Percentiles rank a stretch among this genome's conserved stretches.
Evolutionary conservation across 2,329 filamentous ascomycete species (phyloP).

Genomic region (Apiospora hydei): DNA sequence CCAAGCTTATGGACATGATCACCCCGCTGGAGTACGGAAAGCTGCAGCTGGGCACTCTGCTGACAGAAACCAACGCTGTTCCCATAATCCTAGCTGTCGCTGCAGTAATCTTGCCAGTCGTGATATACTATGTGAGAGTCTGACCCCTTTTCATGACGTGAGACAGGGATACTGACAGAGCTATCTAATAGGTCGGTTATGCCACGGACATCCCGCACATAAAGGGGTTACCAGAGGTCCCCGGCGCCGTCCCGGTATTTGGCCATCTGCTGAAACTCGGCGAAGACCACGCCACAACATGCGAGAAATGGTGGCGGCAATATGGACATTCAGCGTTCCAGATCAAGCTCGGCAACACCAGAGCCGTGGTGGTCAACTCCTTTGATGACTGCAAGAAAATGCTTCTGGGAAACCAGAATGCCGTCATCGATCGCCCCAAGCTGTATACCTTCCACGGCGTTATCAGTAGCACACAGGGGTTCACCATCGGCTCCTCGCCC

Average conservation of each 20-base stretch:
- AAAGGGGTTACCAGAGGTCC: constrained; percentile 56
- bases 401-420: constrained; percentile 56
- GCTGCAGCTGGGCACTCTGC: background rate
- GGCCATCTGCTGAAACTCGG: constrained; percentile 59
- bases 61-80: background rate
- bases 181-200: constrained; percentile 37
- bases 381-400: constrained; percentile 60
- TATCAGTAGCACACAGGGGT: constrained; percentile 59
- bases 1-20: background rate
- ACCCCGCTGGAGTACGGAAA: background rate
- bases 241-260: constrained; percentile 55
- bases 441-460: constrained; percentile 62
- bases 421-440: constrained; percentile 57
- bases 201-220: constrained; percentile 57
- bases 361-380: constrained; percentile 60
- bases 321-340: constrained; percentile 57
- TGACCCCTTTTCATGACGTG: background rate
- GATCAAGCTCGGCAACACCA: constrained; percentile 60
- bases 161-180: background rate
- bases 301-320: constrained; percentile 57
- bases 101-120: background rate
- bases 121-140: background rate
- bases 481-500: constrained; percentile 61
- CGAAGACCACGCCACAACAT: constrained; percentile 60
- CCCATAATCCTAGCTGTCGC: background rate